phyloP scores from a whole-genome alignment of 2,329 filamentous ascomycete species.

The Penicillium griseofulvum region DNA sequence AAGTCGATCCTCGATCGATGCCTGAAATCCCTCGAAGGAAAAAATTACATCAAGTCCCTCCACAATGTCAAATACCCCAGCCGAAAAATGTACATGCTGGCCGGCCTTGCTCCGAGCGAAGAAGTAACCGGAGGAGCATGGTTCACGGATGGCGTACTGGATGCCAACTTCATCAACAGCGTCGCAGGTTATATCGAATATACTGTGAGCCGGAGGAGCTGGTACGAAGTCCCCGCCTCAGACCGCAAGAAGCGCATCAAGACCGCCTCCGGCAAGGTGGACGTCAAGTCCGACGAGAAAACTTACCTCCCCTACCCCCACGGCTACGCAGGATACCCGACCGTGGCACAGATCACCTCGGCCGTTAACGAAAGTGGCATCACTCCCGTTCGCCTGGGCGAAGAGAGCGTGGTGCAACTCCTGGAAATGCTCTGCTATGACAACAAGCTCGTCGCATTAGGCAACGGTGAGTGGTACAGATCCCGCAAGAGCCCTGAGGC shows the following conservation, averaged over 20 bases:
- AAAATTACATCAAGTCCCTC: constrained; percentile 80
- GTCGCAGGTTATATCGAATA: constrained; percentile 72
- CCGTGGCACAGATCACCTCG: constrained; percentile 71
- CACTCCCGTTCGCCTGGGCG: constrained; percentile 66
- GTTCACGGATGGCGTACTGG: constrained; percentile 88
- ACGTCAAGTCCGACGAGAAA: constrained; percentile 34
- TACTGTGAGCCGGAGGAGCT: constrained; percentile 69
- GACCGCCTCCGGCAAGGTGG: constrained; percentile 32
- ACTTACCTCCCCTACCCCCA: constrained; percentile 54
- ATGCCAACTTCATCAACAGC: constrained; percentile 80
- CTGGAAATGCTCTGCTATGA: constrained; percentile 88
- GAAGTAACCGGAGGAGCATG: constrained; percentile 90
- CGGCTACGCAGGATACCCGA: constrained; percentile 76
- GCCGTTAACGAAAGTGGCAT: constrained; percentile 68
- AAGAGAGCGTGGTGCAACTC: constrained; percentile 78
- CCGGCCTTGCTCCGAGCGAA: constrained; percentile 77
- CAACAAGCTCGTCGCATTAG: constrained; percentile 68
- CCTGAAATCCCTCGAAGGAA: constrained; percentile 78
- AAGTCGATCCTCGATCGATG: constrained; percentile 76
- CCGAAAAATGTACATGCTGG: constrained; percentile 95
- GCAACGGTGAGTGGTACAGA: constrained; percentile 51
- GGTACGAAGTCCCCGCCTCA: constrained; percentile 53
- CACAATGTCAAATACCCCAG: constrained; percentile 88
- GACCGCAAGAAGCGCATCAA: constrained; percentile 43
- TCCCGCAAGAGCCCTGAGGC: constrained; percentile 42